Base-by-base conservation (phyloP, 768 basidiomycete genomes). In the Hygrocybe coccinea region DNA sequence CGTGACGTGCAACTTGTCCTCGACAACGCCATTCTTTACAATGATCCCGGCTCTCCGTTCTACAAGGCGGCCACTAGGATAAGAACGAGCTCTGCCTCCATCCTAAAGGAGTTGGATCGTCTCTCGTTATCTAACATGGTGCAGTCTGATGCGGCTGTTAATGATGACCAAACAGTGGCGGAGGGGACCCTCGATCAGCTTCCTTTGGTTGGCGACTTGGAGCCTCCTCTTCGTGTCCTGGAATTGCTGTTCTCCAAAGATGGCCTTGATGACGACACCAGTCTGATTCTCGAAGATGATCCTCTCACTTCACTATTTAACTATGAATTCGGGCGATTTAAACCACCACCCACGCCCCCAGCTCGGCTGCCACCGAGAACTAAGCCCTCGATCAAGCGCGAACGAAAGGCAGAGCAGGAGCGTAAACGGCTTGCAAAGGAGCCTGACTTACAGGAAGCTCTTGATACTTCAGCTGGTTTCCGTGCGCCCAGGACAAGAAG, bases 1-100 rank as follows among this genome's bases (percentile, higher is more conserved):
- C 75, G 80, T 50, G 95, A 99, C 65, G 73, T 94, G n/a, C 70
- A 81, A 34, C 81, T 98, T 14, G 91, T 98, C 14, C 69, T 91
- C 24, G 76, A 83, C 54, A 99, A 98, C 62, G 95, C 95, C 1
- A 79, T 90, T 43, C 67, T 82, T 6, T 99, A 97, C 70, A 97
- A 99, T 68, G 81, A 83, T 59, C 71, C 81, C 0, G 86, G 84
- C n/a, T 84, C 87, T 0, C 59, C 77, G 0, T 85, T 85, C 65
- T 81, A 90, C 72, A 86, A 83, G 62, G 71, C 79, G 5, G 94
- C 95, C 0, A 68, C 76, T 14, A 74, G 82, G 38, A 83, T 97
- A 57, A 79, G 82, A 52, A 65, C 61, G 2, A 63, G 67, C 3
- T 61, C 71, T 0, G 64, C 66, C 17, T 69, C 78, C 0, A 73